These are phyloP conservation scores for Termitomyces sp. DNA, from an alignment of 768 basidiomycete genomes.

Conservation along the genomic window DNA sequence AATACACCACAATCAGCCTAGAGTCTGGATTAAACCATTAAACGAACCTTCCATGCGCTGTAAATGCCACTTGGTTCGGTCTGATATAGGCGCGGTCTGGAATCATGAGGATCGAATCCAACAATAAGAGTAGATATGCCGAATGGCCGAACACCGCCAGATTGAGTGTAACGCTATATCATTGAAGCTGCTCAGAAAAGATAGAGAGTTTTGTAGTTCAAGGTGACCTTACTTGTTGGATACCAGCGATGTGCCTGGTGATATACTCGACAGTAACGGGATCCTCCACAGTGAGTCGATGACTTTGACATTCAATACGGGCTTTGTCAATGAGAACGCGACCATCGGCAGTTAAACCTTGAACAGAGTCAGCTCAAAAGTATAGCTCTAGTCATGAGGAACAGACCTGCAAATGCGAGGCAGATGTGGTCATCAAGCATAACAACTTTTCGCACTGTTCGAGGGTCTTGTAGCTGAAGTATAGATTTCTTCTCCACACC, in stretches of 20 bases:
- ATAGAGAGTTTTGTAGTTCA: background rate
- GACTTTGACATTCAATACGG: slow-evolving; percentile 94
- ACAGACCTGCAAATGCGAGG: slow-evolving; percentile 91
- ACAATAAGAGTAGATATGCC: slow-evolving; percentile 96
- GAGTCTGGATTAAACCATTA: background rate
- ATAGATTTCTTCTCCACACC: slow-evolving; percentile 99
- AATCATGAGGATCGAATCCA: slow-evolving; percentile 94
- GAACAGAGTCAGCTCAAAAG: slow-evolving; percentile 6
- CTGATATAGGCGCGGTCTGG: slow-evolving; percentile 84
- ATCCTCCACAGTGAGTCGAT: slow-evolving; percentile 95
- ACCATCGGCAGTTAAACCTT: slow-evolving; percentile 96
- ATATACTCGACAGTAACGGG: slow-evolving; percentile 99
- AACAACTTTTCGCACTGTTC: slow-evolving; percentile 95
- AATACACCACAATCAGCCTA: background rate
- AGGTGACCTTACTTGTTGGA: slow-evolving; percentile 74
- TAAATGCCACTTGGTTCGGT: slow-evolving; percentile 98
- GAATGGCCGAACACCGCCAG: slow-evolving; percentile 96
- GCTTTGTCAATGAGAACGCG: slow-evolving; percentile 98
- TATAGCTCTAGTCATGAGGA: background rate
- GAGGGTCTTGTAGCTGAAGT: slow-evolving; percentile 94
- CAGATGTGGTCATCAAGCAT: slow-evolving; percentile 98
- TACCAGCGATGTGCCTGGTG: slow-evolving; percentile 96
- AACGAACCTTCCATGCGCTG: slow-evolving; percentile 90
- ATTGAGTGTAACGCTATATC: slow-evolving; percentile 89
- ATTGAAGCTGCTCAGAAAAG: background rate